These are phyloP conservation scores for Agapanthus africanus DNA, from an alignment of 106 monocot species.

Conservation along the genomic window DNA sequence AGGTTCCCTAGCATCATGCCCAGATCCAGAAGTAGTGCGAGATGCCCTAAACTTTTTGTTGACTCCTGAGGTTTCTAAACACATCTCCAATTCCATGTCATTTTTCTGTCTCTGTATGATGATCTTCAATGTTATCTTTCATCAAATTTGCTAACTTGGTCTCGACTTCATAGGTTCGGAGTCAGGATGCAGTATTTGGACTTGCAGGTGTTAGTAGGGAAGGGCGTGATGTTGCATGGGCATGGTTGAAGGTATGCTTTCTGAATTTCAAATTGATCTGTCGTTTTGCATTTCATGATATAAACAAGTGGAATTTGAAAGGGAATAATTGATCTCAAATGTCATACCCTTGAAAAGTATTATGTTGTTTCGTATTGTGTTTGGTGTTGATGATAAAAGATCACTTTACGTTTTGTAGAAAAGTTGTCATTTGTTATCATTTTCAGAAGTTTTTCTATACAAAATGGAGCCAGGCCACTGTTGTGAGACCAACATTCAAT, in stretches of 20 bases:
- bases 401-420: neutral
- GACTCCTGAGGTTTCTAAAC: conserved; percentile 51
- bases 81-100: neutral
- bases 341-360: neutral
- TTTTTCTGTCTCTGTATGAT: neutral
- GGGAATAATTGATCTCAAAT: neutral
- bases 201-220: conserved; percentile 49
- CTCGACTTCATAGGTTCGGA: conserved; percentile 50
- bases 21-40: conserved; percentile 61
- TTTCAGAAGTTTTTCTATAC: too few species aligned
- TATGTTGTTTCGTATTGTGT: neutral
- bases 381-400: neutral
- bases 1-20: conserved; percentile 63
- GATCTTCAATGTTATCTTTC: neutral
- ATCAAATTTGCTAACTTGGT: neutral
- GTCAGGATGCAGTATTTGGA: conserved; percentile 66
- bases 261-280: neutral
- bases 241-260: conserved; percentile 73
- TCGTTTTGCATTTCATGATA: neutral
- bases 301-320: neutral
- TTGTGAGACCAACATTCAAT: too few species aligned
- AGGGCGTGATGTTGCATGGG: conserved; percentile 82
- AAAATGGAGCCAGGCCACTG: too few species aligned
- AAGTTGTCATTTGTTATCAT: neutral
- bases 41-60: conserved; percentile 68